phyloP scores from a whole-genome alignment of 129 eudicot genomes.

The Flaveria sonorensis region DNA sequence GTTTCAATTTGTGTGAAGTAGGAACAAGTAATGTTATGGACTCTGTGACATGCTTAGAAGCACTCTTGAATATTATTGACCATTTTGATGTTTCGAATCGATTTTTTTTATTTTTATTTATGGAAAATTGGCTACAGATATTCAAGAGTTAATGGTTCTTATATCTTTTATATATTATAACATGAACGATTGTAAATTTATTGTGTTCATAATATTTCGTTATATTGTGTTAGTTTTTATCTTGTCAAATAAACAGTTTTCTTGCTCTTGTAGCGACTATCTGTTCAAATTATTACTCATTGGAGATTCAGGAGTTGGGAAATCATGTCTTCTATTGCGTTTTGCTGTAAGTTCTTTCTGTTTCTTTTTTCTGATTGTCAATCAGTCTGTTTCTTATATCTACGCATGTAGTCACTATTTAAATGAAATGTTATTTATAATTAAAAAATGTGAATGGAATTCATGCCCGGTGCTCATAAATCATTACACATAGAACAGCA shows the following conservation, averaged over 20 bases:
- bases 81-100: not conserved
- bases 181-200: not conserved
- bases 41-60: not conserved
- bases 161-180: not conserved
- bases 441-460: not conserved
- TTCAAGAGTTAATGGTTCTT: not conserved
- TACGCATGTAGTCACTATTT: not conserved
- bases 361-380: not conserved
- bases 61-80: not conserved
- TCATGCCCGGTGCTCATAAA: not conserved
- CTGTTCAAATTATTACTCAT: constrained; percentile 90
- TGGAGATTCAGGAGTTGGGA: constrained; percentile 99
- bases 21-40: not conserved
- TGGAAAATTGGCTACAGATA: not conserved
- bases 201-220: not conserved
- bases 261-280: constrained; percentile 68
- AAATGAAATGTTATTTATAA: no score
- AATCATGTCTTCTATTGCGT: constrained; percentile 92
- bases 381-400: not conserved
- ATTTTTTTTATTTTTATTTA: not conserved
- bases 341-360: constrained; percentile 63
- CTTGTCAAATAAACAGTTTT: not conserved
- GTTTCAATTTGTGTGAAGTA: not conserved
- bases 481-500: not conserved
- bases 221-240: not conserved